Evolutionary conservation across 23 red algal genomes (phyloP), one percentile per base, ranked within the genome.

Genomic region (Agarophyton chilense): DNA sequence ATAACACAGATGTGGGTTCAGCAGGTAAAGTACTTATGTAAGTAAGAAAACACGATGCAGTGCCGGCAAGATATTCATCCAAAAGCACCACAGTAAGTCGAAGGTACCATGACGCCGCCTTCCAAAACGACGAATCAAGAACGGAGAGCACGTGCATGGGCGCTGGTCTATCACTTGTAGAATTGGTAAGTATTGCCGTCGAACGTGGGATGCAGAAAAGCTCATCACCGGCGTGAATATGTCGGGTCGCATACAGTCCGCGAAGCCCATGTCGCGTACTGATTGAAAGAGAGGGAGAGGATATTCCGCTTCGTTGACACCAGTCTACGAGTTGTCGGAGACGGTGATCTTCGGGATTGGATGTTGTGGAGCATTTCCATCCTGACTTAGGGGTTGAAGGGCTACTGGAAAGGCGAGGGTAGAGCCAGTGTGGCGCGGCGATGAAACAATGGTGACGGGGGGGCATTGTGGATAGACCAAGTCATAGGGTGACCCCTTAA

Each of bases 11-110:
- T 6, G 34, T 56, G 10, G 85, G 85, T 32, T 77, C 85, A 36
- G 43, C 18, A 2, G 85, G 85, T 40, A 89, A 60, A 17, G 57
- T 34, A 10, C 39, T 77, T 46, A 89, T 57, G 58, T 89, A 89
- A 1, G 67, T 9, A 49, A 4, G 35, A 35, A 77, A 89, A 14
- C 46, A 54, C 13, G 85, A 89, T 18, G 18, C 38, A 14, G 17
- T 34, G 10, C 85, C 85, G 21, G 42, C 63, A 51, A 71, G 63
- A 60, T 38, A 63, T 44, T 78, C 52, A 72, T 89, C 85, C 32
- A 89, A 52, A 38, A 89, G 85, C 55, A 64, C 13, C 24, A 89
- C 45, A 43, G 85, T 39, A 41, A 89, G 72, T 35, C 85, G 71
- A 31, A 55, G 14, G 14, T 89, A 34, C 85, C 85, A 89, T 49